phyloP scores from a whole-genome alignment of 495 filamentous ascomycete species.

The Astrocystis sublimbata region DNA sequence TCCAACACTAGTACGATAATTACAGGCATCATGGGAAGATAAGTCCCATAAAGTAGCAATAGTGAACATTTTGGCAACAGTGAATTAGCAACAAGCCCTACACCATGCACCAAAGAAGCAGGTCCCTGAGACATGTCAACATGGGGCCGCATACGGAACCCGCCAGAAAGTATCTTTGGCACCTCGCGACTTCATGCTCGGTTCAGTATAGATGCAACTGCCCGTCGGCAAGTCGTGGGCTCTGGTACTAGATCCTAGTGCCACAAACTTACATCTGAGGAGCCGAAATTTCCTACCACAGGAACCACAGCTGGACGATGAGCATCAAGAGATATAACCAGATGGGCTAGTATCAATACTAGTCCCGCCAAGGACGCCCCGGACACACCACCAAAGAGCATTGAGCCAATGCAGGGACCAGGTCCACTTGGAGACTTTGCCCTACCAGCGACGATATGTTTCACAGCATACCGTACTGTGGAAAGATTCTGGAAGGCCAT shows the following conservation, averaged over 20 bases:
- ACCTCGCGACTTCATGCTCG: slow-evolving; percentile 4
- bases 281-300: not conserved
- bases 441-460: slow-evolving; percentile 3
- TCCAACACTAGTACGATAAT: not conserved
- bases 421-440: not conserved
- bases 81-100: not conserved
- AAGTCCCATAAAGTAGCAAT: not conserved
- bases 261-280: not conserved
- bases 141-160: slow-evolving; percentile 4
- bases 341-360: not conserved
- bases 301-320: not conserved
- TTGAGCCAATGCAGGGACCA: slow-evolving; percentile 13
- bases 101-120: slow-evolving; percentile 13
- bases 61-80: not conserved
- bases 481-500: slow-evolving; percentile 14
- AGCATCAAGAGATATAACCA: not conserved
- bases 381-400: not conserved
- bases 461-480: not conserved
- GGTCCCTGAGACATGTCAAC: slow-evolving; percentile 6
- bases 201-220: not conserved
- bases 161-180: not conserved
- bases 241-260: not conserved
- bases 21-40: not conserved
- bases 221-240: not conserved
- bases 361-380: not conserved